Evolutionary conservation across 768 basidiomycete genomes (phyloP), one percentile per base, ranked within the genome.

Genomic region (Coprinopsis strossmayeri): DNA sequence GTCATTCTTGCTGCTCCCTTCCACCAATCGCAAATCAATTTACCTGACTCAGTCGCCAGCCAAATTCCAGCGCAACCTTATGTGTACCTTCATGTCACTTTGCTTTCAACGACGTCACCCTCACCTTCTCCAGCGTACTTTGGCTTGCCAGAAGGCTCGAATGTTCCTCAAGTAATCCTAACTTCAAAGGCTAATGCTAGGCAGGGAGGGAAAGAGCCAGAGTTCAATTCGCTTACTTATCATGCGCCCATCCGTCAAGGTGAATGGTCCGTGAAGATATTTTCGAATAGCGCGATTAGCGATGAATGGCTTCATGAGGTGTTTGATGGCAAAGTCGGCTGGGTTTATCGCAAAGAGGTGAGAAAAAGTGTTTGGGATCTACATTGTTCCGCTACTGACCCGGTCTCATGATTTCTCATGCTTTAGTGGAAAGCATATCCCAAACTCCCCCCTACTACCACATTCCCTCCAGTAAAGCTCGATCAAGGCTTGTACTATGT

Each of bases 1-100:
- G 77, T 97, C 48, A 83, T 98, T 59, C 71, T 96, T 46, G 92
- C 93, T 1, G 84, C 91, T 1, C 95, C 95, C 2, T 87, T 82
- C 71, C 82, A 89, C 64, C 79, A 74, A 23, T 75, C 87, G 1
- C 67, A 65, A 12, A 84, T 90, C 53, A 58, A 59, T 3, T 62
- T 87, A 21, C 73, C 82, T 3, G 45, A 62, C 3, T 59, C 74
- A 15, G 61, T 85, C 25, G 60, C 75, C 3, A 63, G 70, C 2
- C 71, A 71, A 40, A 77, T 92, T 26, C 82, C 84, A 1, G 58
- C 70, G 30, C 85, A 88, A 54, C 81, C 83, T 18, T 96, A 95
- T 61, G 76, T 91, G 40, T 79, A 76, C 54, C 79, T 97, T 1
- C 89, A 94, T 60, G 92, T 95, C 44, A 96, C 95, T 9, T 75